Base-by-base conservation (phyloP, 768 basidiomycete genomes). In the Agaricus subrufescens region DNA sequence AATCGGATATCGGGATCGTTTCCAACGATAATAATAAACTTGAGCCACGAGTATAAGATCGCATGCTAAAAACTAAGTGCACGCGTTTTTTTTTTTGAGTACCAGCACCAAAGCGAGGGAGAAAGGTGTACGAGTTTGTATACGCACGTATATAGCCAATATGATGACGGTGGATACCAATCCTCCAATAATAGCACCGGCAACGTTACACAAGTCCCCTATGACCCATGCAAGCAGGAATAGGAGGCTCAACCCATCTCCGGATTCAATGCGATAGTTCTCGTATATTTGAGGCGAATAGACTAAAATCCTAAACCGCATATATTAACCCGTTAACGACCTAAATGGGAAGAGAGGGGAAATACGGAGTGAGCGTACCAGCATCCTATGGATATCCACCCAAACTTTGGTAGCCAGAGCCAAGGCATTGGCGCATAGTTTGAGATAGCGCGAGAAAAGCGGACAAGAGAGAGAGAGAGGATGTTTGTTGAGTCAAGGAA, bases 1-100 rank as follows among this genome's bases (percentile, higher is more conserved):
- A 34, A 50, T 56, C 1, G 48, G 48, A 27, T 31, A 46, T 19
- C 63, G 61, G 50, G 58, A 57, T 61, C 75, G 68, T 60, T 75
- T 82, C 79, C 84, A 82, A 25, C 91, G 88, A 71, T 98, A 98
- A 73, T 91, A 95, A 70, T 91, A 95, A 52, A 96, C 86, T 73
- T 98, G 95, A 56, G 78, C 71, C 53, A 98, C 73, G 46, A 98
- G 73, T 60, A 79, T 81, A 46, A 84, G 54, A 71, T 98, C 96
- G 75, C 95, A 98, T 38, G 88, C 54, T 6, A 87, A 79, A 67
- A 96, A 97, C 94, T 97, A 67, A 56, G 45, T 19, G 43, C 15
- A n/a, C 14, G 27, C 26, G 30, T 14, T 46, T 42, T 52, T 44
- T 52, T 51, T 47, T 49, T 46, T 53, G 65, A 46, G 31, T 59